Evolutionary conservation across 2,329 filamentous ascomycete genomes (phyloP).

Genomic region (Ceratocystis diversiconidia): DNA sequence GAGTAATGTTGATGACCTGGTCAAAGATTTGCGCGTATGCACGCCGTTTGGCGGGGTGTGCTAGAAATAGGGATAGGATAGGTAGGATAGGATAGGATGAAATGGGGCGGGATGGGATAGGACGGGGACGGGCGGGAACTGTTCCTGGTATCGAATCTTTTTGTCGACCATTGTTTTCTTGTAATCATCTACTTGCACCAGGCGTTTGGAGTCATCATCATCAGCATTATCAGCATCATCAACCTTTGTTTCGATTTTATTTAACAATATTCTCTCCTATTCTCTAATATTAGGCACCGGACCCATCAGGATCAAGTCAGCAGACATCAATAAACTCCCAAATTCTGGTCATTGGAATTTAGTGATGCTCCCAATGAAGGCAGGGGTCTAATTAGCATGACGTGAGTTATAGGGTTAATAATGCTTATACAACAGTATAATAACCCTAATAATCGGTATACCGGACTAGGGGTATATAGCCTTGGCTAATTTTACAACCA

Average conservation of each 20-base stretch:
- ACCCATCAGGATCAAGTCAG: background rate
- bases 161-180: conserved; percentile 19
- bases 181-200: background rate
- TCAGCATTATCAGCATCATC: conserved; percentile 1
- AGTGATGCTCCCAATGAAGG: no score
- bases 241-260: background rate
- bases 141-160: conserved; percentile 16
- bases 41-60: conserved; percentile 54
- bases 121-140: no score
- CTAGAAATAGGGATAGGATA: conserved; percentile 24
- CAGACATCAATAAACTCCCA: background rate
- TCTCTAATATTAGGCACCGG: background rate
- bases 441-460: no score
- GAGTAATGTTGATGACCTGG: conserved; percentile 69
- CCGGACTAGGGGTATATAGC: no score
- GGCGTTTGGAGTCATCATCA: background rate
- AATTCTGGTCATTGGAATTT: background rate
- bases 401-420: background rate
- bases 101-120: no score
- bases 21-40: conserved; percentile 68
- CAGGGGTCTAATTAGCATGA: conserved; percentile 1
- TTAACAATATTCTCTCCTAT: background rate
- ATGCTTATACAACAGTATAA: no score
- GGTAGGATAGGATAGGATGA: no score
- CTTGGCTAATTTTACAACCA: no score